A percentile compares a stretch with the other conserved stretches of the same genome.
Conservation (phyloP, 495 filamentous ascomycete species). For the Niebla homalea region DNA sequence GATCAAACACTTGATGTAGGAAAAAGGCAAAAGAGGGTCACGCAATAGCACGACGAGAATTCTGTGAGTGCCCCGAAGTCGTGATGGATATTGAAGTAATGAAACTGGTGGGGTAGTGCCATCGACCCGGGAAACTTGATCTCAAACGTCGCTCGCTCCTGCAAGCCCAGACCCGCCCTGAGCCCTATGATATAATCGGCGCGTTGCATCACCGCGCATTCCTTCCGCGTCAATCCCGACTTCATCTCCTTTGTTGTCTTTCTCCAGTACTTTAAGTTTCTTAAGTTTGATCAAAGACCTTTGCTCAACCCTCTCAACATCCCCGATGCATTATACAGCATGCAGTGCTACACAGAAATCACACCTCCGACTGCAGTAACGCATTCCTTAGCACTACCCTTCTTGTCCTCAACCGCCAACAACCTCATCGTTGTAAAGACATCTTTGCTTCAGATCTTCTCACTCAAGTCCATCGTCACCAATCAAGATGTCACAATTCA, state of each 20-base stretch:
- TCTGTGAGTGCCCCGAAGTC: not conserved
- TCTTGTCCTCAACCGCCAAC: constrained; percentile 57
- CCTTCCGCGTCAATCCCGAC: not conserved
- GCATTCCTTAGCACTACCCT: constrained; percentile 67
- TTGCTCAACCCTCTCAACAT: constrained; percentile 8
- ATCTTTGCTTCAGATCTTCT: constrained; percentile 83
- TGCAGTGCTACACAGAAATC: constrained; percentile 84
- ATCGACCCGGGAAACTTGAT: not conserved
- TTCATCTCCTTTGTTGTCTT: not conserved
- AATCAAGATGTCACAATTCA: constrained; percentile 33
- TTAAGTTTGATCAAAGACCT: not conserved
- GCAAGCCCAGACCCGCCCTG: no score
- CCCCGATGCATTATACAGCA: constrained; percentile 20
- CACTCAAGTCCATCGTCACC: constrained; percentile 29
- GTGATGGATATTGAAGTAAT: not conserved
- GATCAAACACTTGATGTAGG: not conserved
- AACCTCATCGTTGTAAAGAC: constrained; percentile 84
- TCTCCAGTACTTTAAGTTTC: not conserved
- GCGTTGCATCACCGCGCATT: constrained; percentile 5
- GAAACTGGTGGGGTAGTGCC: constrained; percentile 1
- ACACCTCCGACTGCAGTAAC: constrained; percentile 86
- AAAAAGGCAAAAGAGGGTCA: not conserved
- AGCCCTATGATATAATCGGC: no score
- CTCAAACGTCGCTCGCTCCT: not conserved
- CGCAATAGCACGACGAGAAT: not conserved